These are phyloP conservation scores for Mycena filopes DNA, from an alignment of 768 basidiomycete genomes.

Conservation along the genomic window DNA sequence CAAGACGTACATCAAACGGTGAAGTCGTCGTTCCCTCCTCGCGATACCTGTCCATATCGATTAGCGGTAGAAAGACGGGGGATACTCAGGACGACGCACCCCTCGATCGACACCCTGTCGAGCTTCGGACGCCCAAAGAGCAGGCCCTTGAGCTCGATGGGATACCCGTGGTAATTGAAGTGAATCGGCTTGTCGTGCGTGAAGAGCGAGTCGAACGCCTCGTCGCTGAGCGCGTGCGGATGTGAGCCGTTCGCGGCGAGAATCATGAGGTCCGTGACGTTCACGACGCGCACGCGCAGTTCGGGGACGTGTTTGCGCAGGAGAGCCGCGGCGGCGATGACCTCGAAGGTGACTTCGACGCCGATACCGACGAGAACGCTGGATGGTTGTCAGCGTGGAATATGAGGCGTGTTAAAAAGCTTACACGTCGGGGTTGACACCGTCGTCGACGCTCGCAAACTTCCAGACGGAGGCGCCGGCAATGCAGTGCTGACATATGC, in stretches of 20 bases:
- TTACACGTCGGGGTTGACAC: slow-evolving; percentile 77
- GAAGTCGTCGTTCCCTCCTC: slow-evolving; percentile 87
- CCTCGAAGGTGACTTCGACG: slow-evolving; percentile 89
- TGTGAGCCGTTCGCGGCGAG: slow-evolving; percentile 75
- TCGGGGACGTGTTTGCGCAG: slow-evolving; percentile 75
- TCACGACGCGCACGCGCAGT: slow-evolving; percentile 87
- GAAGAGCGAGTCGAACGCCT: slow-evolving; percentile 76
- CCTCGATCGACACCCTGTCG: slow-evolving; percentile 64
- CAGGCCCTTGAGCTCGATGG: slow-evolving; percentile 75
- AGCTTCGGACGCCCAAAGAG: slow-evolving; percentile 65
- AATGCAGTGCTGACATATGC: slow-evolving; percentile 71
- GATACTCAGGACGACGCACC: slow-evolving; percentile 40
- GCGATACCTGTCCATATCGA: slow-evolving; percentile 49
- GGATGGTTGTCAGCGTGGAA: slow-evolving; percentile 35
- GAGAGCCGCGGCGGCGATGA: slow-evolving; percentile 85
- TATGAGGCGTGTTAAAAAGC: slow-evolving; percentile 29
- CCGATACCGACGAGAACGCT: slow-evolving; percentile 89
- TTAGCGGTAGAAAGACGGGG: neutral
- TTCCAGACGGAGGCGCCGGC: slow-evolving; percentile 91
- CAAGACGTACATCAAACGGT: slow-evolving; percentile 72
- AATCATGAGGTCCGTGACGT: slow-evolving; percentile 91
- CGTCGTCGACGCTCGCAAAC: slow-evolving; percentile 80
- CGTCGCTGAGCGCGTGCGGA: slow-evolving; percentile 75
- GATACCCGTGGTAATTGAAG: slow-evolving; percentile 89
- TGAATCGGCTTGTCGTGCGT: slow-evolving; percentile 75